Percentiles rank a stretch among this genome's conserved stretches.
Conservation (phyloP, 306 rosid species). For the Sechiopsis laciniata region DNA sequence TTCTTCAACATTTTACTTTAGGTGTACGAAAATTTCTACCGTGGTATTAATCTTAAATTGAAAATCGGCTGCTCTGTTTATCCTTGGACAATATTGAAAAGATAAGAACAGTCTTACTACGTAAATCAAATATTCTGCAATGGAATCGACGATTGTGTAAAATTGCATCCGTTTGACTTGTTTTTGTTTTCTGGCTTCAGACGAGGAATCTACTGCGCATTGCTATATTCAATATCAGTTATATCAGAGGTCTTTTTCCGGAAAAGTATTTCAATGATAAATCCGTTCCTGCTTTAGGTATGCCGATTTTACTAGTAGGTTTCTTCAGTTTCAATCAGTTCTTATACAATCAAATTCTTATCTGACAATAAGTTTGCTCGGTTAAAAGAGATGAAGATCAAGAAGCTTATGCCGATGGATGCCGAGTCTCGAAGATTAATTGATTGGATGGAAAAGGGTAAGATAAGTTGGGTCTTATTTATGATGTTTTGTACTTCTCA, state of each 20-base stretch:
- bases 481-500: background rate
- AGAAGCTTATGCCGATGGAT: conserved; percentile 87
- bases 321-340: conserved; percentile 4
- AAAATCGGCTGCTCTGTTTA: conserved; percentile 1
- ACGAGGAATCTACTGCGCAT: conserved; percentile 93
- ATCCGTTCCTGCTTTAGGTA: conserved; percentile 92
- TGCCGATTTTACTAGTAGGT: background rate
- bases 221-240: conserved; percentile 89
- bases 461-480: conserved; percentile 7
- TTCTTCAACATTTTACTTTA: background rate
- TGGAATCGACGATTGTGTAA: background rate
- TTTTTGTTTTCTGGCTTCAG: conserved; percentile 32
- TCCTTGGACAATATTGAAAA: background rate
- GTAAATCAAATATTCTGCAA: background rate
- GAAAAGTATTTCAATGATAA: conserved; percentile 91
- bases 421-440: conserved; percentile 86
- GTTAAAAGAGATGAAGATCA: conserved; percentile 84
- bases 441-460: conserved; percentile 98
- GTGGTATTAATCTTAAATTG: background rate
- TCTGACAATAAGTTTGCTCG: conserved; percentile 22
- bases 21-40: background rate
- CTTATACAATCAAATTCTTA: conserved; percentile 23
- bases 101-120: background rate
- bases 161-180: background rate
- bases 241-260: conserved; percentile 92